Evolutionary conservation across 1,284 basidiomycete species (phyloP), one percentile per base, ranked within the genome.

Genomic region (Fomitopsis schrenkii): DNA sequence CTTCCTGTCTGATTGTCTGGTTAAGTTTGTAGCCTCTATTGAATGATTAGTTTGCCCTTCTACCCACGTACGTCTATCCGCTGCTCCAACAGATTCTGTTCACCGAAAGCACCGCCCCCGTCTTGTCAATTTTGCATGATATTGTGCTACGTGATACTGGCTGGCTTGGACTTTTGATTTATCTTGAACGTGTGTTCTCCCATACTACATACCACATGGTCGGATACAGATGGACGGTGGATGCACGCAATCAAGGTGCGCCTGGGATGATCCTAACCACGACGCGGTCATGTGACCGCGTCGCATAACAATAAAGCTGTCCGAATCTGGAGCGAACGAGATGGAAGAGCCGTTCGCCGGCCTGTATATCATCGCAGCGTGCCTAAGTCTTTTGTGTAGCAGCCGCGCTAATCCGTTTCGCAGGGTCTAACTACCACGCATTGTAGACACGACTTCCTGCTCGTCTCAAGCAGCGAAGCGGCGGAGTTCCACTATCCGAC

Each of bases 231-330:
- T 36, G 35, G 7, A 12, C 2, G 10, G 35, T 36, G 35, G 1
- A 36, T 36, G 17, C 5, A 53, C 33, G 50, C 52, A 22, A 54
- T 38, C 35, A 35, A 40, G 26, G 45, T 50, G 6, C n/a, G 28
- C 33, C 30, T 12, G 17, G 38, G 12, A n/a, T n/a, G 36, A 38
- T 17, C 33, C 30, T 17, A 2, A 10, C 45, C 44, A 15, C 15
- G 28, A 40, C 52, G 52, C 58, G 58, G 28, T 50, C 59, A 60
- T 54, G 52, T 60, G 59, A 55, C 22, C 53, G 50, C 35, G 42
- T 40, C 19, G 19, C 59, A 48, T 48, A 41, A 60, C 59, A 60
- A 60, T 60, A 60, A 56, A 28, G 40, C 30, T 6, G 30, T 17
- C 40, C 59, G 28, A 35, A 36, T 48, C 2, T 36, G n/a, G 53